A percentile compares a stretch with the other conserved stretches of the same genome.
Conservation (phyloP, 2,329 filamentous ascomycete species). For the Clonostachys rosea region DNA sequence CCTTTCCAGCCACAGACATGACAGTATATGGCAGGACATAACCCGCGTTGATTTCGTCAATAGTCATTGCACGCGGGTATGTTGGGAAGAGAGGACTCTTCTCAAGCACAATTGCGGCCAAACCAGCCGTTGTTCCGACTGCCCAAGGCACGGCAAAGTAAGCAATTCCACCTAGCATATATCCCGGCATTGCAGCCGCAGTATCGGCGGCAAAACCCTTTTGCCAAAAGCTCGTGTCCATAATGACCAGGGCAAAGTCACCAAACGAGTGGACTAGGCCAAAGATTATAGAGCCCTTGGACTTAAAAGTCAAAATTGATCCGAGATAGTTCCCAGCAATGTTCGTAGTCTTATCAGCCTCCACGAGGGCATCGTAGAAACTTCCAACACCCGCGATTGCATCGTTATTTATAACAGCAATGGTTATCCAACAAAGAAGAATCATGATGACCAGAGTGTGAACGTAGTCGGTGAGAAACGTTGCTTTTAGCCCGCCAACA, state of each 20-base stretch:
- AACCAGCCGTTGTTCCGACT: slow-evolving; percentile 82
- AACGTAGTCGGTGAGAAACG: slow-evolving; percentile 80
- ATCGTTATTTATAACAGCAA: slow-evolving; percentile 78
- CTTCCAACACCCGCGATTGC: slow-evolving; percentile 68
- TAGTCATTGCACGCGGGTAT: slow-evolving; percentile 66
- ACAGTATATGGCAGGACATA: slow-evolving; percentile 82
- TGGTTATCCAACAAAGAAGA: slow-evolving; percentile 68
- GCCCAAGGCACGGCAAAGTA: slow-evolving; percentile 96
- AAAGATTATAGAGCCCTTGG: too few species aligned
- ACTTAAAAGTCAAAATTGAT: too few species aligned
- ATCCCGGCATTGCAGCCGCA: slow-evolving; percentile 81
- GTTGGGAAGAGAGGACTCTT: slow-evolving; percentile 67
- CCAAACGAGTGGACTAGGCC: background rate
- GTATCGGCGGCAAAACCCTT: slow-evolving; percentile 88
- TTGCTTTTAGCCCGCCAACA: slow-evolving; percentile 77
- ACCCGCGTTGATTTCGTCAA: slow-evolving; percentile 74
- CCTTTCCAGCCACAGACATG: slow-evolving; percentile 75
- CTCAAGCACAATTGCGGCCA: slow-evolving; percentile 77
- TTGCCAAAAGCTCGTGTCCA: slow-evolving; percentile 72
- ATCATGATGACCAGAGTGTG: slow-evolving; percentile 82
- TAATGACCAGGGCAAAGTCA: background rate
- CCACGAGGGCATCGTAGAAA: slow-evolving; percentile 80
- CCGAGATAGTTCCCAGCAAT: background rate
- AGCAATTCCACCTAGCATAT: slow-evolving; percentile 78
- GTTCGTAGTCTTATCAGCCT: slow-evolving; percentile 42